Evolutionary conservation across 139 green algal species (phyloP).

Genomic region (Chlamydomonas schloesseri): DNA sequence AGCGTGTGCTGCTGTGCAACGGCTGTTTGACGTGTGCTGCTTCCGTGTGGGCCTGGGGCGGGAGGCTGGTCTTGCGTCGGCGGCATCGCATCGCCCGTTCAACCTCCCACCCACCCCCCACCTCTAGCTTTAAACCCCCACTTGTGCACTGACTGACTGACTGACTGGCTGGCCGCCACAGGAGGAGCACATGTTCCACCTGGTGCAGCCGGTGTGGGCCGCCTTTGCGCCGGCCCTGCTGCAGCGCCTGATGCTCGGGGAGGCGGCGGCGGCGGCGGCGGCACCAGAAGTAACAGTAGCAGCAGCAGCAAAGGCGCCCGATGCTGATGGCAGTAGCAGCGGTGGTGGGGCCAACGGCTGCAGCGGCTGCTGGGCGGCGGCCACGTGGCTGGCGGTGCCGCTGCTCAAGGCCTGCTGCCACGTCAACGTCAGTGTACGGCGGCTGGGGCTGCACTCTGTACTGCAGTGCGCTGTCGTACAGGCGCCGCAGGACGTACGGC

Average conservation of each 20-base stretch:
- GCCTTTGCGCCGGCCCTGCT: slow-evolving; percentile 18
- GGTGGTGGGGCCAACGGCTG: neutral
- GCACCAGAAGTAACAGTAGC: neutral
- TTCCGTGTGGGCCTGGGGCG: too few species aligned
- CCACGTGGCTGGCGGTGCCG: slow-evolving; percentile 35
- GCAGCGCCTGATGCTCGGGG: neutral
- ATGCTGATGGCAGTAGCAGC: neutral
- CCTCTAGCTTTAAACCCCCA: too few species aligned
- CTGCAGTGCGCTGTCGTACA: neutral
- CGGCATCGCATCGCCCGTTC: too few species aligned
- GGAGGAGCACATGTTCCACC: slow-evolving; percentile 54
- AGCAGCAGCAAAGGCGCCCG: neutral
- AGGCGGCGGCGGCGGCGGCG: neutral
- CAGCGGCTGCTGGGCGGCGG: neutral
- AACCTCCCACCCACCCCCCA: too few species aligned
- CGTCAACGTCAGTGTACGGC: slow-evolving; percentile 42
- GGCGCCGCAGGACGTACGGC: neutral
- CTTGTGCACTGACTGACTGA: too few species aligned
- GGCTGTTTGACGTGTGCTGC: too few species aligned
- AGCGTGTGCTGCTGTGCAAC: neutral
- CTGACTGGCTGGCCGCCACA: neutral
- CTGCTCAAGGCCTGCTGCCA: slow-evolving; percentile 34
- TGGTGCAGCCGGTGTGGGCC: slow-evolving; percentile 42
- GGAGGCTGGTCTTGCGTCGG: too few species aligned
- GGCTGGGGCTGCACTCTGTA: slow-evolving; percentile 20